These are phyloP conservation scores for Tieghemostelium lacteum DNA, from an alignment of 78 protist genomes.

Conservation along the genomic window DNA sequence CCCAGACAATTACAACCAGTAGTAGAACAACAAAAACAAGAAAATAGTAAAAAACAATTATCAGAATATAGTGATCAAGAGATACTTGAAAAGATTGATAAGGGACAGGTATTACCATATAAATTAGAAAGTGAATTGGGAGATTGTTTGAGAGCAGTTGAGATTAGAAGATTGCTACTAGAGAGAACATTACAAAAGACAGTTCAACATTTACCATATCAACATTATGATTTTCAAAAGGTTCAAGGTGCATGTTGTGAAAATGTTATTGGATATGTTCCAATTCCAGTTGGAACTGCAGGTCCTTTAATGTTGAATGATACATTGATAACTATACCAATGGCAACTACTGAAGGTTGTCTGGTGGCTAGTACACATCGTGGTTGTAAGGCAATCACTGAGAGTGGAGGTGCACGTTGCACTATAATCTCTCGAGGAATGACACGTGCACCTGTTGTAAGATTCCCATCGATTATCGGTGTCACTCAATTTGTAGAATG, in stretches of 20 bases:
- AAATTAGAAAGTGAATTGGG: slow-evolving; percentile 74
- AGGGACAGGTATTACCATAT: slow-evolving; percentile 57
- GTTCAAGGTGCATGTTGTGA: slow-evolving; percentile 93
- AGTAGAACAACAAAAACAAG: not conserved
- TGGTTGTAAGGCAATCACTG: slow-evolving; percentile 89
- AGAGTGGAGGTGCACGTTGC: slow-evolving; percentile 82
- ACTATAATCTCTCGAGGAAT: slow-evolving; percentile 84
- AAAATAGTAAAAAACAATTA: not conserved
- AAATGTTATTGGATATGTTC: slow-evolving; percentile 95
- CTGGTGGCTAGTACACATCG: slow-evolving; percentile 92
- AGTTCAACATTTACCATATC: slow-evolving; percentile 74
- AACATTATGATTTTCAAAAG: slow-evolving; percentile 76
- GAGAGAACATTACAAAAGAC: slow-evolving; percentile 27
- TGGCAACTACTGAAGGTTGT: slow-evolving; percentile 97
- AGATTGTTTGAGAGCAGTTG: slow-evolving; percentile 82
- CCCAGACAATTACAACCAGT: not conserved
- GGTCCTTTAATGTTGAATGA: slow-evolving; percentile 92
- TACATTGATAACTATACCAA: slow-evolving; percentile 81
- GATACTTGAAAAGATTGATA: slow-evolving; percentile 33
- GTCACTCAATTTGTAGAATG: slow-evolving; percentile 80
- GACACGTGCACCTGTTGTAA: slow-evolving; percentile 95
- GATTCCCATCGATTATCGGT: slow-evolving; percentile 30
- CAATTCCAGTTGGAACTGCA: slow-evolving; percentile 93
- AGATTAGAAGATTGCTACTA: slow-evolving; percentile 55
- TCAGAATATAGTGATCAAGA: slow-evolving; percentile 26